phyloP scores from a whole-genome alignment of 352 stramenopile genomes.

The Globisporangium solare region DNA sequence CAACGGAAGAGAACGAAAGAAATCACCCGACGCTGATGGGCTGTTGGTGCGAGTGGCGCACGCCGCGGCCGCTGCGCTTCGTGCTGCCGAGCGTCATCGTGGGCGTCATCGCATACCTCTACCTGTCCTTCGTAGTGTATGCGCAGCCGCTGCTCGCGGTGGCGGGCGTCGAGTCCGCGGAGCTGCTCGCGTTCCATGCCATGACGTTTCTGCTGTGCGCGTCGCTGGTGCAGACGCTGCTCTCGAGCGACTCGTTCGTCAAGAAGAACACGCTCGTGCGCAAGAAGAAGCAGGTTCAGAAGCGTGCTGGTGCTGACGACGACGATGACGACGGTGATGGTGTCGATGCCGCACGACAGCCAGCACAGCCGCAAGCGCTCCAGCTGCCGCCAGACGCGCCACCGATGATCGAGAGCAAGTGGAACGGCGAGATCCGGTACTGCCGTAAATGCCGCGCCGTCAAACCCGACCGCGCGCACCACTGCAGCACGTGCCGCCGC shows the following conservation, averaged over 20 bases:
- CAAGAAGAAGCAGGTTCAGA: conserved; percentile 16
- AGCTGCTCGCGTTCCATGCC: conserved; percentile 52
- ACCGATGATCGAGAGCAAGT: conserved; percentile 55
- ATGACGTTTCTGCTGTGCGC: conserved; percentile 52
- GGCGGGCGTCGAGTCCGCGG: conserved; percentile 18
- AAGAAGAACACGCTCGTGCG: conserved; percentile 17
- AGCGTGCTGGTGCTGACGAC: not conserved
- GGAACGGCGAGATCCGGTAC: conserved; percentile 56
- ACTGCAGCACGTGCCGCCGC: conserved; percentile 71
- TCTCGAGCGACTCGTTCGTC: conserved; percentile 57
- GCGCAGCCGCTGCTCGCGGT: conserved; percentile 43
- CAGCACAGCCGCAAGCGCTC: not conserved
- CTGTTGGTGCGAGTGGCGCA: conserved; percentile 63
- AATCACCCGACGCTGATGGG: conserved; percentile 27
- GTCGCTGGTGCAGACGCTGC: conserved; percentile 52
- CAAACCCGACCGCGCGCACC: conserved; percentile 79
- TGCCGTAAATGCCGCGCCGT: conserved; percentile 73
- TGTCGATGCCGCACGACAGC: not conserved
- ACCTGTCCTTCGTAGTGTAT: conserved; percentile 50
- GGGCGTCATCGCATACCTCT: conserved; percentile 56
- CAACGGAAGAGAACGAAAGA: too few species aligned
- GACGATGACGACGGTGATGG: conserved; percentile 1
- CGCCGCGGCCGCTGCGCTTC: conserved; percentile 47
- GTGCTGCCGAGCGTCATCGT: conserved; percentile 46
- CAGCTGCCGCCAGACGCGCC: not conserved